A percentile compares a stretch with the other conserved stretches of the same genome.
Evolutionary conservation across 2,329 filamentous ascomycete genomes (phyloP).

Genomic region (Metarhizium album): DNA sequence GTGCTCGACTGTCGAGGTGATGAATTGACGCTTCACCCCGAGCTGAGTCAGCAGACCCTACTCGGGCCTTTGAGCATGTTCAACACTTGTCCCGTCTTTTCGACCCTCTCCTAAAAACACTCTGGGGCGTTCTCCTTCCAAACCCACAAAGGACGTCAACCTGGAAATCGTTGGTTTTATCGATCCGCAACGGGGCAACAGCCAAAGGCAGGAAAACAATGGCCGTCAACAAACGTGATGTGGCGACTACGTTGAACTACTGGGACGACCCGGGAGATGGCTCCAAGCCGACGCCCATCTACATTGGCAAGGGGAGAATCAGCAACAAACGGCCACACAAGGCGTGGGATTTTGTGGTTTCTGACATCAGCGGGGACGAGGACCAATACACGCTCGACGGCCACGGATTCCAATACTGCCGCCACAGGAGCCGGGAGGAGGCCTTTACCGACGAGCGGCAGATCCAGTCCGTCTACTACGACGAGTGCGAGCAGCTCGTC

Average conservation of each 20-base stretch:
- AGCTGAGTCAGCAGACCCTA: background rate
- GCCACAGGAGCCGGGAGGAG: slow-evolving; percentile 19
- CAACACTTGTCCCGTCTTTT: no score
- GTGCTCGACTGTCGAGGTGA: no score
- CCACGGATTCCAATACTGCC: slow-evolving; percentile 30
- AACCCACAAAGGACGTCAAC: no score
- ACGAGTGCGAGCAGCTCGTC: slow-evolving; percentile 57
- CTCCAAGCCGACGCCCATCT: slow-evolving; percentile 26
- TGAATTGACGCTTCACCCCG: background rate
- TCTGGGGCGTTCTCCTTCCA: no score
- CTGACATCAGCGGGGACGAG: slow-evolving; percentile 30
- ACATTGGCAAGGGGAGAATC: slow-evolving; percentile 16
- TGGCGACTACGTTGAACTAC: slow-evolving; percentile 28
- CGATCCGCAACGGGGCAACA: no score
- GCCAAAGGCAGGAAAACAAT: no score
- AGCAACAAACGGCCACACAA: slow-evolving; percentile 21
- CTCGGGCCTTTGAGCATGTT: no score
- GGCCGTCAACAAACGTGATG: slow-evolving; percentile 11
- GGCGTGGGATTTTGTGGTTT: slow-evolving; percentile 32
- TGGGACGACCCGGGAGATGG: slow-evolving; percentile 31
- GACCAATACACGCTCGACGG: slow-evolving; percentile 27
- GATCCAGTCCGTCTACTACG: slow-evolving; percentile 57
- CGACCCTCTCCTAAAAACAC: no score
- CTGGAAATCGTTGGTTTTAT: no score
- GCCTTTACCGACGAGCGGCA: slow-evolving; percentile 40